A percentile compares a stretch with the other conserved stretches of the same genome.
phyloP scores from a whole-genome alignment of 2,329 filamentous ascomycete genomes.

The Neopestalotiopsis rosae region DNA sequence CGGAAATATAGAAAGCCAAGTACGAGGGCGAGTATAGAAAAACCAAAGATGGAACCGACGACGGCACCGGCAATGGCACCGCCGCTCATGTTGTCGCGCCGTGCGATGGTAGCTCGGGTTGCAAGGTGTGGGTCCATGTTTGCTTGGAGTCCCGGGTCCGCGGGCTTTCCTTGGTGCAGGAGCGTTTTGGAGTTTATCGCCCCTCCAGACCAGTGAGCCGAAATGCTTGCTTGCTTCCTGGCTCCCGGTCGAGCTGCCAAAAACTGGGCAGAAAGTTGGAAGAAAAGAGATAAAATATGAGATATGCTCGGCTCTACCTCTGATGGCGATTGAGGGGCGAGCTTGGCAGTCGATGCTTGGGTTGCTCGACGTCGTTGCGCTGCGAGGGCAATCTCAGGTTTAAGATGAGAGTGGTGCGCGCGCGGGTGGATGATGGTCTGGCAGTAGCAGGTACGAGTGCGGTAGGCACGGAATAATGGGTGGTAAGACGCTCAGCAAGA shows the following conservation, averaged over 20 bases:
- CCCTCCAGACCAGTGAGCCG: background rate
- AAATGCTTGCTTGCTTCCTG: background rate
- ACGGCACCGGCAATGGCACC: slow-evolving; percentile 39
- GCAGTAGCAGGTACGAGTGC: too few relatives aligned
- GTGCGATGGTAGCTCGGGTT: slow-evolving; percentile 26
- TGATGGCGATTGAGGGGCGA: background rate
- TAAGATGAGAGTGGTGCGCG: background rate
- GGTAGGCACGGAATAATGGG: background rate
- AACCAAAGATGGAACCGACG: slow-evolving; percentile 36
- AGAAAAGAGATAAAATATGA: background rate
- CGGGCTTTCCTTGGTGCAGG: background rate
- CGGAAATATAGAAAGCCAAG: slow-evolving; percentile 40
- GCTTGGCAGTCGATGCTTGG: background rate
- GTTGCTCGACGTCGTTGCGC: background rate
- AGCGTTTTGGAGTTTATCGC: background rate
- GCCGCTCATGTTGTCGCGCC: slow-evolving; percentile 31
- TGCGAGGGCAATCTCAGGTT: slow-evolving; percentile 1
- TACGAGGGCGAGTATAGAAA: slow-evolving; percentile 33
- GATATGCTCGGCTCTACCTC: background rate
- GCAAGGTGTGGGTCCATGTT: slow-evolving; percentile 27
- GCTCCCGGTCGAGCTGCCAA: background rate
- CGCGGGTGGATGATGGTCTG: background rate
- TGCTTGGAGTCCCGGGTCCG: slow-evolving; percentile 6
- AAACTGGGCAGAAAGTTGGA: background rate
- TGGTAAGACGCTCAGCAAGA: slow-evolving; percentile 10